Conservation (phyloP, 1,284 basidiomycete species). For the Heterobasidion parviporum region DNA sequence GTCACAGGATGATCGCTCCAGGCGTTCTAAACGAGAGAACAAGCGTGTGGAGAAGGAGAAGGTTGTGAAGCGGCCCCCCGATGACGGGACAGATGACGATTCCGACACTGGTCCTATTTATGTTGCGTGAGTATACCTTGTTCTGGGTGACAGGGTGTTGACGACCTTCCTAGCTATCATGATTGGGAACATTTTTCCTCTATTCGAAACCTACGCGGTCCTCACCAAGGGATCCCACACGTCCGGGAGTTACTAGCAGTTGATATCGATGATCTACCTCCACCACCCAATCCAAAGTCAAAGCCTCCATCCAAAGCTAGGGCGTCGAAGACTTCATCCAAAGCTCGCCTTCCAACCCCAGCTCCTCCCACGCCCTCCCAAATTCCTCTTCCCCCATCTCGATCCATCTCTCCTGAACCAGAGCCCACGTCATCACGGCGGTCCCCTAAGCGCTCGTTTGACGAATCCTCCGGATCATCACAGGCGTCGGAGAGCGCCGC, state of each 20-base stretch:
- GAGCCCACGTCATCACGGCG: constrained; percentile 19
- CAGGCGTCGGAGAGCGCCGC: constrained; percentile 32
- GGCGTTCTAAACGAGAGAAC: too few relatives aligned
- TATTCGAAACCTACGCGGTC: constrained; percentile 79
- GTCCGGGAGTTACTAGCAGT: constrained; percentile 46
- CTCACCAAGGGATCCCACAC: constrained; percentile 70
- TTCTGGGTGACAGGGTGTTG: too few relatives aligned
- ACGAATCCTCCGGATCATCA: constrained; percentile 45
- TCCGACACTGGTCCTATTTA: too few relatives aligned
- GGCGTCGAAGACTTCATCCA: constrained; percentile 1
- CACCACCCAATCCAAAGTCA: constrained; percentile 17
- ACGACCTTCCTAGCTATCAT: constrained; percentile 52
- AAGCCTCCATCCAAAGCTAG: constrained; percentile 19
- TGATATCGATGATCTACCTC: constrained; percentile 11
- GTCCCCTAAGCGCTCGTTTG: constrained; percentile 63
- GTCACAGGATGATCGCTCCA: too few relatives aligned
- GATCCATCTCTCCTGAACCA: constrained; percentile 21
- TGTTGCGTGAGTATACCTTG: too few relatives aligned
- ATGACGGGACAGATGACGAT: too few relatives aligned
- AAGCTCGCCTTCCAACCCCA: constrained; percentile 4
- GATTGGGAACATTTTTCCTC: constrained; percentile 96
- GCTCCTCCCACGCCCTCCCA: constrained; percentile 11
- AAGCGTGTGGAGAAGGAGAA: too few relatives aligned
- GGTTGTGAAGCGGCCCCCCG: too few relatives aligned
- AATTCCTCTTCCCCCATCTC: constrained; percentile 35